Evolutionary conservation across 345 rosid genomes (phyloP).

Genomic region (Raphanus sativus): DNA sequence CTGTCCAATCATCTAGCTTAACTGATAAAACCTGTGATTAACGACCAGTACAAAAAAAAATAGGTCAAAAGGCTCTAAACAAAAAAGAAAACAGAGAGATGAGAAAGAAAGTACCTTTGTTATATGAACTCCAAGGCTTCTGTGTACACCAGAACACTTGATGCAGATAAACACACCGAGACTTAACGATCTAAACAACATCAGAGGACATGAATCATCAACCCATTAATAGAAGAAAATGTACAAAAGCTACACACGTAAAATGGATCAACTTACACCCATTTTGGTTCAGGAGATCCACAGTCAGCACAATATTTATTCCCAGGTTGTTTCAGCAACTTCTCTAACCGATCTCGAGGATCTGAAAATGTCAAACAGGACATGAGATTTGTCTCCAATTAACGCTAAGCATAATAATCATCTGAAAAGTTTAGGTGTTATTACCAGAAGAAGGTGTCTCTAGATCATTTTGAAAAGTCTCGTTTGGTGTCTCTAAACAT

Average conservation of each 20-base stretch:
- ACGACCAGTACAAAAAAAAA: not conserved
- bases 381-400: not conserved
- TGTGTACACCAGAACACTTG: constrained; percentile 95
- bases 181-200: constrained; percentile 65
- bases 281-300: constrained; percentile 92
- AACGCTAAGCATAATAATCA: constrained; percentile 8
- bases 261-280: constrained; percentile 58
- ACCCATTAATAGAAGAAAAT: constrained; percentile 1
- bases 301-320: constrained; percentile 87
- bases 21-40: constrained; percentile 73
- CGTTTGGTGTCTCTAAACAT: constrained; percentile 43
- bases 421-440: not conserved
- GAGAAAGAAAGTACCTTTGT: constrained; percentile 62
- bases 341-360: constrained; percentile 58
- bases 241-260: not conserved
- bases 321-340: constrained; percentile 49
- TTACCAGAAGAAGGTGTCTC: constrained; percentile 51
- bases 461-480: constrained; percentile 36
- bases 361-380: constrained; percentile 38
- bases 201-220: constrained; percentile 26
- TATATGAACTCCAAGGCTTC: constrained; percentile 98
- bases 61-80: constrained; percentile 13
- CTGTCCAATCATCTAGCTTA: constrained; percentile 96
- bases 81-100: constrained; percentile 2
- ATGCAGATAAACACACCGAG: constrained; percentile 90